These are phyloP conservation scores for Umbilicus rupestris DNA, from an alignment of 164 flowering plant species.

Conservation along the genomic window DNA sequence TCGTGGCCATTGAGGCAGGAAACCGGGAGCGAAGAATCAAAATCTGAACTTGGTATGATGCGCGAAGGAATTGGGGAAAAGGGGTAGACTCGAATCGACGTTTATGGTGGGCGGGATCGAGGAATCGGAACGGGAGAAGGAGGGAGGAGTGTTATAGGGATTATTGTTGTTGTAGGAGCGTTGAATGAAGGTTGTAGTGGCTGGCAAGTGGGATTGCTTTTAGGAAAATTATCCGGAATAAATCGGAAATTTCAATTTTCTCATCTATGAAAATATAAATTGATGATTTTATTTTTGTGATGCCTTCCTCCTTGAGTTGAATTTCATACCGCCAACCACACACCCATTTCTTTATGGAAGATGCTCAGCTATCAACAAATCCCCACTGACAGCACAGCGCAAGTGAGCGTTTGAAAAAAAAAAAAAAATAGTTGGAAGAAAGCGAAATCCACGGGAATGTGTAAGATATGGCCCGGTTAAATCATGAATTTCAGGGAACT, in stretches of 20 bases:
- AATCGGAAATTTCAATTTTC: too few species aligned
- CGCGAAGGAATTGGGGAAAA: background rate
- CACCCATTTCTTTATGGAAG: too few species aligned
- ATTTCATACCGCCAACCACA: too few species aligned
- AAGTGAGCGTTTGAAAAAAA: too few species aligned
- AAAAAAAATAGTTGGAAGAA: too few species aligned
- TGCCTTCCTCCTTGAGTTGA: background rate
- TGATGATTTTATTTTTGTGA: background rate
- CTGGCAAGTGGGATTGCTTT: background rate
- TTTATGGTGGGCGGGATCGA: background rate
- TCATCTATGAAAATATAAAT: too few species aligned
- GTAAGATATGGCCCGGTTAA: too few species aligned
- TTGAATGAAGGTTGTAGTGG: background rate
- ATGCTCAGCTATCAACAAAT: too few species aligned
- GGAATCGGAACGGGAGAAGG: background rate
- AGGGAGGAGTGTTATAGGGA: background rate
- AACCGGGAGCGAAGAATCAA: background rate
- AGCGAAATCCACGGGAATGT: too few species aligned
- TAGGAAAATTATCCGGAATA: background rate
- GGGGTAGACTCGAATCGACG: background rate
- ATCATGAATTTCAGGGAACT: too few species aligned
- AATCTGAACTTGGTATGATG: background rate
- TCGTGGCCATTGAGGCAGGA: conserved; percentile 21
- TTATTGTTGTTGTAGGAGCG: background rate
- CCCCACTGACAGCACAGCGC: too few species aligned